Evolutionary conservation across 352 stramenopile species (phyloP).

Genomic region (Phytophthora pseudosyringae): DNA sequence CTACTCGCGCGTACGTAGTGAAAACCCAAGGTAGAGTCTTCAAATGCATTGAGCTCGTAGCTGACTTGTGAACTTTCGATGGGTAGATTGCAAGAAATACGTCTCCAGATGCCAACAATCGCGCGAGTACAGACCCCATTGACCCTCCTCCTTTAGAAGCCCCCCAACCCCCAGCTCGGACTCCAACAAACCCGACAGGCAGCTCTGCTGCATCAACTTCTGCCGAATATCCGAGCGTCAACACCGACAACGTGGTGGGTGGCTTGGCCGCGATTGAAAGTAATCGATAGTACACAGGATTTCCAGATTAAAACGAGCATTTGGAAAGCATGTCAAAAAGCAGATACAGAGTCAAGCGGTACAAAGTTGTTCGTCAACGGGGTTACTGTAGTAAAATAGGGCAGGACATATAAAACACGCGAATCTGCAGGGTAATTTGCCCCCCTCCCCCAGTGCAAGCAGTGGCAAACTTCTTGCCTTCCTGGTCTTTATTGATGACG

Average conservation of each 20-base stretch:
- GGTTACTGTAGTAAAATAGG: no score
- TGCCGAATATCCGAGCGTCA: not conserved
- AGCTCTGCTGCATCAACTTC: not conserved
- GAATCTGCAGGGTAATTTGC: no score
- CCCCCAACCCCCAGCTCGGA: not conserved
- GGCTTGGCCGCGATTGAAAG: not conserved
- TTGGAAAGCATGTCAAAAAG: no score
- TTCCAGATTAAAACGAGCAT: no score
- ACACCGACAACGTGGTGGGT: not conserved
- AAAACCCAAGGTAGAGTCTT: not conserved
- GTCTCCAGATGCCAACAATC: slow-evolving; percentile 7
- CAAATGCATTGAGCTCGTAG: not conserved
- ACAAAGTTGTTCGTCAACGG: no score
- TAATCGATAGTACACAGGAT: not conserved
- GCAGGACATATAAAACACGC: no score
- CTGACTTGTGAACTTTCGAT: not conserved
- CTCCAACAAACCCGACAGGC: not conserved
- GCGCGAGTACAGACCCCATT: slow-evolving; percentile 11
- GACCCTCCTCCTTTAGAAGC: slow-evolving; percentile 14
- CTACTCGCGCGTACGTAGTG: slow-evolving; percentile 46
- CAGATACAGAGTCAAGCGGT: no score
- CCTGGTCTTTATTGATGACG: no score
- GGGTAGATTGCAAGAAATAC: slow-evolving; percentile 25
- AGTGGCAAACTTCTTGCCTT: no score
- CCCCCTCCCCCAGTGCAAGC: no score